Evolutionary conservation across 1,284 basidiomycete species (phyloP), one percentile per base, ranked within the genome.

Genomic region (Vanrija sp.): DNA sequence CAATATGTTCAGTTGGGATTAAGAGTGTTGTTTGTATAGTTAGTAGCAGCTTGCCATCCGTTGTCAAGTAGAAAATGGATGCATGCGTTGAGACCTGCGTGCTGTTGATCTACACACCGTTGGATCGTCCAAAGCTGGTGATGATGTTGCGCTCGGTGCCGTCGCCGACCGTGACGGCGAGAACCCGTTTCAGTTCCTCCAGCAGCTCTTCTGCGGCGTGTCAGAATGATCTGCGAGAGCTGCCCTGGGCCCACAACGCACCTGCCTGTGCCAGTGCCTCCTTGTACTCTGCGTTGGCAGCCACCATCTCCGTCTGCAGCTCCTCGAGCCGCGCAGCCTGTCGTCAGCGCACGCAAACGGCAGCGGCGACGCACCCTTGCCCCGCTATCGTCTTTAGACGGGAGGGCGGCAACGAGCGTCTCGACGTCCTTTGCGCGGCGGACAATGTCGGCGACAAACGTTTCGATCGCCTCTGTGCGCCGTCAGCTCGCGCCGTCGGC

Each of bases 401-500:
- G 75, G 48, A 77, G 52, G 3, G 66, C 69, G 3, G 60, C 63
- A 40, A 75, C 71, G 38, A 77, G 66, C 12, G 55, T 49, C 52
- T 77, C 69, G 21, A 76, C 64, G 55, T 76, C 72, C 58, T 76
- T 74, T 1, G 72, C 68, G 43, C 73, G 64, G 19, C 63, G 58
- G 3, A 74, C 63, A 26, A 77, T 70, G 49, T 77, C 74, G 9
- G 60, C 50, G 9, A 75, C 73, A 46, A 74, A 74, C 7, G 66
- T 67, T 58, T 73, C 63, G 43, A 73, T 75, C 9, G 72, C 64
- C n/a, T 57, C 73, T 76, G 28, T 6, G 58, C 10, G 23, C 4
- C 2, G 50, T 59, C 42, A 59, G 57, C 29, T 43, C 0, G 8
- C 16, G 7, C 28, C 7, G 19, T 8, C 40, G 19, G 40, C 19